Conservation (phyloP, 768 basidiomycete species). For the Xerocomus brunneocitrinus region DNA sequence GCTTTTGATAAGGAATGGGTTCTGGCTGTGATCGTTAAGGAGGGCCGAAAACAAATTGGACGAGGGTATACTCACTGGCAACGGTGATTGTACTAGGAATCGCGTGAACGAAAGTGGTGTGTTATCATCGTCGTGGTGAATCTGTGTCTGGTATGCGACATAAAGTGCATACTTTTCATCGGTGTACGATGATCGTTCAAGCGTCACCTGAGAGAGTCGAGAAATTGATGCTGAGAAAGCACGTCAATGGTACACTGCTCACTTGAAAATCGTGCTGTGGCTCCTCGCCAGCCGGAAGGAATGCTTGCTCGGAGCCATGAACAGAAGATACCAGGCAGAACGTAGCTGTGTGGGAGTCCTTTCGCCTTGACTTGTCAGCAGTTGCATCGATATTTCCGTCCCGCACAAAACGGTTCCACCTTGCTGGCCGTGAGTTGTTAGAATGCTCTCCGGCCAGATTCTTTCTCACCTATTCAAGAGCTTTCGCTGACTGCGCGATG, state of each 20-base stretch:
- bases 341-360: conserved; percentile 5
- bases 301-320: conserved; percentile 50
- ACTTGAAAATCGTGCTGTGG: conserved; percentile 61
- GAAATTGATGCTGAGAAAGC: not conserved
- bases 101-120: conserved; percentile 50
- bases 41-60: not conserved
- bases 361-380: conserved; percentile 8
- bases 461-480: conserved; percentile 57
- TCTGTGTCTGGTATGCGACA: conserved; percentile 67
- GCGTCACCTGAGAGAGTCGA: conserved; percentile 46
- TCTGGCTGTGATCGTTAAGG: conserved; percentile 39
- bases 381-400: conserved; percentile 33
- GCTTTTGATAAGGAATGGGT: conserved; percentile 52
- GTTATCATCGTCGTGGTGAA: conserved; percentile 67
- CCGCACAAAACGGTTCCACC: conserved; percentile 71
- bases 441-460: not conserved
- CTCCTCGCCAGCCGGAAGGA: conserved; percentile 22
- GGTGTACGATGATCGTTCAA: conserved; percentile 75
- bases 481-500: conserved; percentile 72
- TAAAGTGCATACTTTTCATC: conserved; percentile 80
- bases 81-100: conserved; percentile 79
- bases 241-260: conserved; percentile 1
- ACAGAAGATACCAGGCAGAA: conserved; percentile 48
- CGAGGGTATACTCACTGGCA: conserved; percentile 46
- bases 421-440: conserved; percentile 20